Percentiles rank a stretch among this genome's conserved stretches.
phyloP scores from a whole-genome alignment of 139 green algal genomes.

The Tetraselmis chui region DNA sequence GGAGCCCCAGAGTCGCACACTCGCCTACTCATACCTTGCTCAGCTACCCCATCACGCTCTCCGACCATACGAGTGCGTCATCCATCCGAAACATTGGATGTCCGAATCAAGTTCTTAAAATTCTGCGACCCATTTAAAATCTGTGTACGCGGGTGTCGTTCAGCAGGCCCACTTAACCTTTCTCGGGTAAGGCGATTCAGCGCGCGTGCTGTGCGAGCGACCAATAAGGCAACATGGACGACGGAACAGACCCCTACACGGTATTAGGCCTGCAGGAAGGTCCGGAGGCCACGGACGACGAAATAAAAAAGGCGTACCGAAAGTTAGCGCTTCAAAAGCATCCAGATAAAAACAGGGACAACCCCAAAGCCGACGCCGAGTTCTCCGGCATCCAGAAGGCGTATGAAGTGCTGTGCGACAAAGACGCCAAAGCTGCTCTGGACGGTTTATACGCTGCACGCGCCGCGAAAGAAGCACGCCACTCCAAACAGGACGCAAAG shows the following conservation, averaged over 20 bases:
- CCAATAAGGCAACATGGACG: too few species aligned
- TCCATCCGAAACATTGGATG: too few species aligned
- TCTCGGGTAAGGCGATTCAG: too few species aligned
- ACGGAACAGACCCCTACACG: conserved; percentile 48
- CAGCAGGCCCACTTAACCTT: too few species aligned
- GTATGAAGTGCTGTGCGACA: conserved; percentile 72
- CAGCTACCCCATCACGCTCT: too few species aligned
- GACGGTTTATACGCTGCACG: conserved; percentile 30
- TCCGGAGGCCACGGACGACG: conserved; percentile 34
- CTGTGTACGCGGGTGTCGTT: too few species aligned
- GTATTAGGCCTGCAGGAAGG: conserved; percentile 47
- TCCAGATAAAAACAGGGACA: conserved; percentile 69
- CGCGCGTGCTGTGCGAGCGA: too few species aligned
- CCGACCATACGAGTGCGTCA: too few species aligned
- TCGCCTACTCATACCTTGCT: too few species aligned
- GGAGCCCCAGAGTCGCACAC: too few species aligned
- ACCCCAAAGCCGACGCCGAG: conserved; percentile 57
- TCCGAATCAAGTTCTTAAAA: too few species aligned
- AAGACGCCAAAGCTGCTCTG: conserved; percentile 49
- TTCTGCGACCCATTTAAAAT: too few species aligned
- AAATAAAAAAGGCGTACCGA: conserved; percentile 72
- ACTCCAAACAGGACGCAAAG: conserved; percentile 50
- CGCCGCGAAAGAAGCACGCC: conserved; percentile 43
- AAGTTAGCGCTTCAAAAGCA: conserved; percentile 65
- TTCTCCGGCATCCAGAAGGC: conserved; percentile 76